Base-by-base conservation (phyloP, 202 grass and related monocot genomes). In the Bolboschoenoplectus hybrid region DNA sequence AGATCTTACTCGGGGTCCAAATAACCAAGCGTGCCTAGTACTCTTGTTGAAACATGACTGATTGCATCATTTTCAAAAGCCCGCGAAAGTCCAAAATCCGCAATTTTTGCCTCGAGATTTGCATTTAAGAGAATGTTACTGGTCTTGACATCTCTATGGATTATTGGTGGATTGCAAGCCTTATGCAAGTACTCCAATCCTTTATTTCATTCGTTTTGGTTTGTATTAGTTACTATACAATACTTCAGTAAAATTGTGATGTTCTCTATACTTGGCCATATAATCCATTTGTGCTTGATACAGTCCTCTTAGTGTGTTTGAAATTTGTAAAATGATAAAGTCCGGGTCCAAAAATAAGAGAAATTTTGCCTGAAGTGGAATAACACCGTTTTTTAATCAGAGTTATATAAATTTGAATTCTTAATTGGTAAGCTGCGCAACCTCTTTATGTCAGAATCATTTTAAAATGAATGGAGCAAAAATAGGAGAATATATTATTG, bases 131-230 rank as follows among this genome's bases (percentile, higher is more conserved):
- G 91, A 51, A 93, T 93, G 67, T 91, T 93, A 45, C 51, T 74
- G 4, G 91, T 87, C 60, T 90, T 92, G 1, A 92, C 67, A 85
- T 92, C 90, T 83, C 90, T 87, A 12, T 92, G 87, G 60, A 92
- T 87, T 40, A 92, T 43, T 34, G 90, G 63, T 61, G 90, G 90
- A 14, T 20, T 87, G 51, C 90, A 92, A 69, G 46, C 68, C 13
- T 68, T 87, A 26, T 91, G 89, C 67, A 93, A 60, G 75, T 93
- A 91, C 61, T 89, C 82, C 63, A 93, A 81, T 63, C 91, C 89
- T 93, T 5, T 16, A 60, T 6, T 60, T 46, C 7, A 81, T 60
- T 38, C 74, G 17, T 45, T 17, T 63, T 85, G 34, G 13, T 71
- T 50, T 67, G 6, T 26, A 41, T 38, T n/a, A 80, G 16, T 38